Evolutionary conservation across 2,329 filamentous ascomycete genomes (phyloP).

Genomic region (Malbranchea zuffiana): DNA sequence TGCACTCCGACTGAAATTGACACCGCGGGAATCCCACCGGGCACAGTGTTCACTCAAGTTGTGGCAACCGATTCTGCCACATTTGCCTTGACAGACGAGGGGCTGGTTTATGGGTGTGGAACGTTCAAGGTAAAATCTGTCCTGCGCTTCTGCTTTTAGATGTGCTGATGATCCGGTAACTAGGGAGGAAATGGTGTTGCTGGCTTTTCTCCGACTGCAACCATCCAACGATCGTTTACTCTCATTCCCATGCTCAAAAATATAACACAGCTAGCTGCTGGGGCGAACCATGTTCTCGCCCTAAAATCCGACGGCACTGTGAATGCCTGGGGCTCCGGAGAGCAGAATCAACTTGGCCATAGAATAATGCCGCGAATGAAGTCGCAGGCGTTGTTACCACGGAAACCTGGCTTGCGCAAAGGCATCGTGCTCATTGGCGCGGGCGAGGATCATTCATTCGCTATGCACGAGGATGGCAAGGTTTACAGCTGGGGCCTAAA

Average conservation of each 20-base stretch:
- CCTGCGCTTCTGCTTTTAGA: constrained; percentile 3
- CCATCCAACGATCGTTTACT: constrained; percentile 35
- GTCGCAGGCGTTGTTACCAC: constrained; percentile 44
- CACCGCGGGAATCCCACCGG: constrained; percentile 39
- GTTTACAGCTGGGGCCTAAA: constrained; percentile 80
- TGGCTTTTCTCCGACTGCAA: constrained; percentile 41
- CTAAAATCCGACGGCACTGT: constrained; percentile 49
- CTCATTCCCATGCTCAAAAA: constrained; percentile 44
- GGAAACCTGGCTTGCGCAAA: constrained; percentile 47
- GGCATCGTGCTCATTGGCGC: constrained; percentile 52
- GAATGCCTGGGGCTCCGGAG: constrained; percentile 54
- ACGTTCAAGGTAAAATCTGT: constrained; percentile 45
- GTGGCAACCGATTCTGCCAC: constrained; percentile 49
- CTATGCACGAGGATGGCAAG: constrained; percentile 54
- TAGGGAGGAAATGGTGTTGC: constrained; percentile 54
- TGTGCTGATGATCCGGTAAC: not conserved
- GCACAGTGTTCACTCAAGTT: constrained; percentile 46
- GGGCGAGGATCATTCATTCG: constrained; percentile 74
- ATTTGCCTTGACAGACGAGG: constrained; percentile 50
- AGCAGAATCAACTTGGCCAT: constrained; percentile 59
- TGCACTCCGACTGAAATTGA: constrained; percentile 44
- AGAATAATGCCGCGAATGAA: constrained; percentile 50
- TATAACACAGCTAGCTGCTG: constrained; percentile 42
- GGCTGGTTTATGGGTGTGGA: constrained; percentile 51
- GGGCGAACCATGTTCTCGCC: constrained; percentile 47